Evolutionary conservation across 1,139 yeast species (phyloP).

Genomic region (Geotrichum carabidarum): DNA sequence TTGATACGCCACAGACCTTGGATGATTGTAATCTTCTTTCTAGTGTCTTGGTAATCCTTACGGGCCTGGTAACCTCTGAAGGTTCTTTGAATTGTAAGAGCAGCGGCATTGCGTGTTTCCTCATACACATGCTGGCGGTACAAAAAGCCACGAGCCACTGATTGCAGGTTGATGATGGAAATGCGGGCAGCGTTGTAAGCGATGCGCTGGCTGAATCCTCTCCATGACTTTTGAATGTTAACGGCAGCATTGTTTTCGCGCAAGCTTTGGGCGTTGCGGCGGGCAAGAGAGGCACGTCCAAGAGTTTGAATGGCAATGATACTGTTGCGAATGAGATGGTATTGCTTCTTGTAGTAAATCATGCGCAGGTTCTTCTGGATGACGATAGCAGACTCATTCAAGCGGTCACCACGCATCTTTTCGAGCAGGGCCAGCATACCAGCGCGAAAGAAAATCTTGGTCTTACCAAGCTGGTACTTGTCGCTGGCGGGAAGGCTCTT

Average conservation of each 20-base stretch:
- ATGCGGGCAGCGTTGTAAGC: constrained; percentile 43
- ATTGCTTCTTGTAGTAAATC: constrained; percentile 57
- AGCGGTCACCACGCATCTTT: constrained; percentile 73
- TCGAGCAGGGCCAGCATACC: constrained; percentile 89
- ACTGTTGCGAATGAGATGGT: constrained; percentile 51
- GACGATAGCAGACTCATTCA: constrained; percentile 69
- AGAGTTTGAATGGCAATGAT: constrained; percentile 56
- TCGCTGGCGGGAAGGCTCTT: constrained; percentile 57
- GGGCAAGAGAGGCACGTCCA: constrained; percentile 57
- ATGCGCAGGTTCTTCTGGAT: constrained; percentile 83
- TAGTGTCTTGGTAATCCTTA: constrained; percentile 41
- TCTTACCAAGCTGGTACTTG: constrained; percentile 73
- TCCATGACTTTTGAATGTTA: constrained; percentile 62
- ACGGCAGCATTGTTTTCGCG: constrained; percentile 63
- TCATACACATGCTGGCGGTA: constrained; percentile 49
- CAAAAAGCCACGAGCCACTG: constrained; percentile 60
- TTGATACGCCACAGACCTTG: constrained; percentile 78
- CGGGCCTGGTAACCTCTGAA: constrained; percentile 58
- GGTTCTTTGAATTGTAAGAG: constrained; percentile 62
- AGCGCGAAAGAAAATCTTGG: constrained; percentile 88
- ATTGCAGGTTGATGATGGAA: constrained; percentile 60
- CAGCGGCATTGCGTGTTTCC: constrained; percentile 56
- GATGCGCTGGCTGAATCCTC: constrained; percentile 58
- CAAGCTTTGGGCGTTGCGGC: constrained; percentile 54
- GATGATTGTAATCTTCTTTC: constrained; percentile 57